Conservation (phyloP, 75 land plant genomes). For the Picea glauca region DNA sequence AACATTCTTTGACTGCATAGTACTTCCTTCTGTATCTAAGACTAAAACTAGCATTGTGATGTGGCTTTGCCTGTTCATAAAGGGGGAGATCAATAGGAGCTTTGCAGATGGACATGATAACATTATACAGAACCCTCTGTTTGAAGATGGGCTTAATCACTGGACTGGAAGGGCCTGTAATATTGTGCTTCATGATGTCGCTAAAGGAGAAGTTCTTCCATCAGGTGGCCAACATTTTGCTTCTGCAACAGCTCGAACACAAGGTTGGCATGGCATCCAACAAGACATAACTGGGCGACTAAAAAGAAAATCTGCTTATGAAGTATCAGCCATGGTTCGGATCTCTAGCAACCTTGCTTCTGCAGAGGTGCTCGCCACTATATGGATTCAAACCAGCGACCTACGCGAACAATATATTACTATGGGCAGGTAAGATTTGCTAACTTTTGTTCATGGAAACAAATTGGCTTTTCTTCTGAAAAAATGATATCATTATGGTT, state of each 20-base stretch:
- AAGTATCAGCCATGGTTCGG: constrained; percentile 63
- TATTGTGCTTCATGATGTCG: constrained; percentile 47
- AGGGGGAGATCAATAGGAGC: constrained; percentile 3
- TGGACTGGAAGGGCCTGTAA: constrained; percentile 87
- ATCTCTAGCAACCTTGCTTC: constrained; percentile 48
- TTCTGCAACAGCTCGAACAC: constrained; percentile 59
- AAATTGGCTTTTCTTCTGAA: background rate
- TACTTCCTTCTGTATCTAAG: background rate
- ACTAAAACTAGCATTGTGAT: constrained; percentile 2
- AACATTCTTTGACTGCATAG: background rate
- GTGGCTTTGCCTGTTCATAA: background rate
- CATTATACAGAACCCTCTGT: constrained; percentile 58
- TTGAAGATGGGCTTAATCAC: constrained; percentile 65
- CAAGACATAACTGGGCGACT: constrained; percentile 88
- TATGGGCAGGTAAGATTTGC: constrained; percentile 60
- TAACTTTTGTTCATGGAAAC: background rate
- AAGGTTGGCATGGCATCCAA: constrained; percentile 92
- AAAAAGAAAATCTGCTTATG: constrained; percentile 63
- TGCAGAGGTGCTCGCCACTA: constrained; percentile 66
- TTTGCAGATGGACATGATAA: constrained; percentile 19
- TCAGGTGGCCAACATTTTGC: constrained; percentile 57
- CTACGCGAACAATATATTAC: constrained; percentile 68
- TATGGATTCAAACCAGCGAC: constrained; percentile 54
- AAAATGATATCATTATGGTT: background rate
- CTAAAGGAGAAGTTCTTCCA: constrained; percentile 43